Conservation (phyloP, 1,139 yeast genomes). For the Taphrina populina region DNA sequence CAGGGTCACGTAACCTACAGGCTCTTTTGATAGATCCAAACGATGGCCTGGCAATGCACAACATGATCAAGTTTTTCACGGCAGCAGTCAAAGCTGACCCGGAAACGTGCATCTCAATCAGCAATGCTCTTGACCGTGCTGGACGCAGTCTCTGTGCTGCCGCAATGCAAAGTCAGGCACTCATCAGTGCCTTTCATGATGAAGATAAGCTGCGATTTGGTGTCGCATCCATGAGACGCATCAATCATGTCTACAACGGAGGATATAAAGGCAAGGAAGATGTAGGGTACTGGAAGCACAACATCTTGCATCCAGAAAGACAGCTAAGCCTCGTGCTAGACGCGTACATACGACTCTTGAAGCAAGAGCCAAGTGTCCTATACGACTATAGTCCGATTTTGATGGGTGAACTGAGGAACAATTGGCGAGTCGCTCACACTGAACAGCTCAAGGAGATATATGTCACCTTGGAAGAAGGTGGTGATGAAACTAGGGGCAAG, state of each 20-base stretch:
- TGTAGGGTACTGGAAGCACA: slow-evolving; percentile 32
- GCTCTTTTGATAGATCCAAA: slow-evolving; percentile 19
- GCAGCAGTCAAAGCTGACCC: slow-evolving; percentile 16
- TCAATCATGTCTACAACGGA: slow-evolving; percentile 10
- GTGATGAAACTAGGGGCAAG: slow-evolving; percentile 14
- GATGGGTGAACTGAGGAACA: slow-evolving; percentile 19
- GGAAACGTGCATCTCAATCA: neutral
- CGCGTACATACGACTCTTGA: slow-evolving; percentile 9
- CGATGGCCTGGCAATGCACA: slow-evolving; percentile 31
- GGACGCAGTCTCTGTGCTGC: slow-evolving; percentile 25
- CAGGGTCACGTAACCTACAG: slow-evolving; percentile 23
- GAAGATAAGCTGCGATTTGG: slow-evolving; percentile 16
- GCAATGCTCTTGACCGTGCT: slow-evolving; percentile 12
- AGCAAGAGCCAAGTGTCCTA: neutral
- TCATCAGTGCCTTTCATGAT: slow-evolving; percentile 7
- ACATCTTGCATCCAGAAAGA: slow-evolving; percentile 15
- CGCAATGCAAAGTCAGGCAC: slow-evolving; percentile 32
- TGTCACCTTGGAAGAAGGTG: slow-evolving; percentile 5
- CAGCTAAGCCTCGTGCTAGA: slow-evolving; percentile 18
- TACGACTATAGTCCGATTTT: slow-evolving; percentile 8
- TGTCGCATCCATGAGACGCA: slow-evolving; percentile 9
- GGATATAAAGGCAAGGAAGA: slow-evolving; percentile 25
- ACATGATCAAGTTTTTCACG: slow-evolving; percentile 13
- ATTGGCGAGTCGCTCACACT: slow-evolving; percentile 13
- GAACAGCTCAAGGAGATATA: slow-evolving; percentile 5